Evolutionary conservation across 306 rosid genomes (phyloP), one percentile per base, ranked within the genome.

Genomic region (Cicer pinnatifidum): DNA sequence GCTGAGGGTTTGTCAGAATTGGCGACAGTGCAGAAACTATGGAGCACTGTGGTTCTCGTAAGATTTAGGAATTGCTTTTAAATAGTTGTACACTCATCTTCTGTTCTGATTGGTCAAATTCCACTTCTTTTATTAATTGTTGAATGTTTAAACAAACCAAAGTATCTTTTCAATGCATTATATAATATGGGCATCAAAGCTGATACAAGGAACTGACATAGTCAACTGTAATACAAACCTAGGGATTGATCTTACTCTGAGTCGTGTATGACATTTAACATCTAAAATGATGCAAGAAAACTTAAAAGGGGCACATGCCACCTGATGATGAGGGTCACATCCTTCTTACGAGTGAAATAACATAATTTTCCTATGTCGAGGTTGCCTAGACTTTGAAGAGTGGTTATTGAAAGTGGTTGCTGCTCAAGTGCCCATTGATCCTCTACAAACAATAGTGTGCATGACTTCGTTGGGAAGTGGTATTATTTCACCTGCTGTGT

Each of bases 1-100:
- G 88, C 88, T 70, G 84, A 75, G 75, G 77, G 83, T 72, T 80
- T 91, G 80, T 84, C 80, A 78, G 90, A 88, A 70, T 78, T 91
- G 82, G 73, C 62, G 71, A 76, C 80, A 78, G 54, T 54, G 62
- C 88, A 80, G 67, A 91, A 87, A 84, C 70, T 81, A 45, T 94
- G 98, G 98, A 84, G 92, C 70, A 71, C 83, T 61, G 86, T 80
- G 9, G 87, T 91, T 57, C 77, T 88, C 77, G 98, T 94, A 82
- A 84, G 86, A 62, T 78, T 78, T 76, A 40, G 33, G 46, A 33
- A 47, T 77, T 75, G 23, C 71, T 43, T 61, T 68, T 50, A 59
- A 53, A 50, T 51, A 38, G 9, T 41, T 45, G 54, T 47, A 51
- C 23, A 67, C 71, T 50, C 44, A 66, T 48, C 43, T 45, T 69